These are phyloP conservation scores for Lepidopterella palustris DNA, from an alignment of 495 filamentous ascomycete genomes.

Conservation along the genomic window DNA sequence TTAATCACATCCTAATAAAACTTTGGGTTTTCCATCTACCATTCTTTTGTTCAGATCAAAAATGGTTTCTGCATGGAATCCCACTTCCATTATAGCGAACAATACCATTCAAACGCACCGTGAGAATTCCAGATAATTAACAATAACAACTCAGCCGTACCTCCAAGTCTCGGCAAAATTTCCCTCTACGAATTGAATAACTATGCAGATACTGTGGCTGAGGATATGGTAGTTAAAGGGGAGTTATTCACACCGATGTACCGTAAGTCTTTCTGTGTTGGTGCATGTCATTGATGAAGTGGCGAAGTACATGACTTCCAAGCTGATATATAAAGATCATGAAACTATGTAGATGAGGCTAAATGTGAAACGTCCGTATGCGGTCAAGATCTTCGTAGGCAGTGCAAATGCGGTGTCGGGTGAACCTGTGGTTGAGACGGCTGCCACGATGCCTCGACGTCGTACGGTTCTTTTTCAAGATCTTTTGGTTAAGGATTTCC, in stretches of 20 bases:
- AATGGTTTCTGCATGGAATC: constrained; percentile 3
- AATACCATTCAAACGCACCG: constrained; percentile 18
- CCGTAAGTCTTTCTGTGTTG: constrained; percentile 2
- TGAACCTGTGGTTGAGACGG: constrained; percentile 9
- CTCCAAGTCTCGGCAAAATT: constrained; percentile 9
- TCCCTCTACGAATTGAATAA: constrained; percentile 11
- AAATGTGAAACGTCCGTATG: not conserved
- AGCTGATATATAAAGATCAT: constrained; percentile 1
- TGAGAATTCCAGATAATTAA: constrained; percentile 18
- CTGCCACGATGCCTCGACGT: constrained; percentile 10
- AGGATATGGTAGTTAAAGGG: constrained; percentile 13
- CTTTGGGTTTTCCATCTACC: not conserved
- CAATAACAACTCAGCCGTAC: not conserved
- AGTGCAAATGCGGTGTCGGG: constrained; percentile 20
- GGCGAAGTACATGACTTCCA: not conserved
- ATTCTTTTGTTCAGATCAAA: not conserved
- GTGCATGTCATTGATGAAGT: not conserved
- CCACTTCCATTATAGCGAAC: not conserved
- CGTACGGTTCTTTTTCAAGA: not conserved
- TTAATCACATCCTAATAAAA: too few relatives aligned
- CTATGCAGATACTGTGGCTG: constrained; percentile 5
- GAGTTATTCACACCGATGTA: constrained; percentile 20
- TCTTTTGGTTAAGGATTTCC: constrained; percentile 15
- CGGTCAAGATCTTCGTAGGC: constrained; percentile 18
- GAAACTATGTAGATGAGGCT: constrained; percentile 21